Base-by-base conservation (phyloP, 441 rosid genomes). In the Bocquillonia castaneifolia region DNA sequence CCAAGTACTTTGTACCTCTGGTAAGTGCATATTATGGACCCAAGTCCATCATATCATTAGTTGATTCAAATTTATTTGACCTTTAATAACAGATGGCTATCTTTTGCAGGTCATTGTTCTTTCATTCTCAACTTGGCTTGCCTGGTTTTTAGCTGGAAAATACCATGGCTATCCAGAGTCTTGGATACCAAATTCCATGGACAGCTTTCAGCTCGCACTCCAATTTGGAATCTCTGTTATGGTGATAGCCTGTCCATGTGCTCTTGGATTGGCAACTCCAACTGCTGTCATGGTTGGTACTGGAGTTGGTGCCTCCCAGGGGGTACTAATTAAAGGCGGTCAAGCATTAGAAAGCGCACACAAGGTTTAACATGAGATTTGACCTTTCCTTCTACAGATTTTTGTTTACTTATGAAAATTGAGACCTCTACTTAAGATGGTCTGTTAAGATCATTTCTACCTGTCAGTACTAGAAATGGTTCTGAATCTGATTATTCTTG, bases 221-320 rank as follows among this genome's bases (percentile, higher is more conserved):
- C 96, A 93, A 78, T 91, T 93, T 3, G 98, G 98, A 42, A 93
- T 93, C 72, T 86, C 98, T 9, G 98, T 93, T 50, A 89, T 91
- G 96, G 98, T 93, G 66, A 91, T 93, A 75, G 97, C 98, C 36
- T 93, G 98, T 61, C 98, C 97, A 1, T 93, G 98, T 82, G 97
- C 98, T 66, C 82, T 91, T 10, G 97, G 97, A 9, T 81, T 93
- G 10, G 98, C 98, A 44, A 91, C 98, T 62, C 97, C 98, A n/a
- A 91, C 98, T 1, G 98, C 98, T 68, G 97, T 93, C 62, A 93
- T 93, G 98, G 98, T 91, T 53, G 98, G 97, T 31, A 91, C 98
- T 17, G 98, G 98, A 34, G 96, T 91, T 45, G 95, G 98, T 66
- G 98, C 98, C 54, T 91, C 98, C 44, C 95, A 85, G 69, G 98